Percentiles rank a stretch among this genome's conserved stretches.
Conservation (phyloP, 2,329 filamentous ascomycete species). For the Berkeleyomyces basicola region DNA sequence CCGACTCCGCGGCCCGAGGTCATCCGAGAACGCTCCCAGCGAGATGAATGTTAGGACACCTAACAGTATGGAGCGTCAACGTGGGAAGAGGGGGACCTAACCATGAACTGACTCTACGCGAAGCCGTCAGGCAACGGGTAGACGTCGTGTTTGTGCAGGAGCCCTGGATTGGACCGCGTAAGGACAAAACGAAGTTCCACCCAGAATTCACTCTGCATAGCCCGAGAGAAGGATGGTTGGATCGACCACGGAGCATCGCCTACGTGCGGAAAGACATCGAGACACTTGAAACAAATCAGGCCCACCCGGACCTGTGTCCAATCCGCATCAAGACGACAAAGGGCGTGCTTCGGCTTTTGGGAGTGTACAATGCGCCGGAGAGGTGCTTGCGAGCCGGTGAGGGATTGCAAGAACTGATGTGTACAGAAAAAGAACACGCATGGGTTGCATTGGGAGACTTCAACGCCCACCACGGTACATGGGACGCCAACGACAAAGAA, state of each 20-base stretch:
- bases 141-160: not conserved
- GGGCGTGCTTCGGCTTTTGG: not conserved
- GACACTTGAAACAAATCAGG: not conserved
- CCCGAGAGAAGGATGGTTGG: not conserved
- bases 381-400: not conserved
- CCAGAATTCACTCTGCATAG: not conserved
- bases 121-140: not conserved
- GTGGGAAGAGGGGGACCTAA: not conserved
- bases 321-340: not conserved
- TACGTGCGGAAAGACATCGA: not conserved
- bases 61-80: not conserved
- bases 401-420: not conserved
- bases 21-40: too few relatives aligned
- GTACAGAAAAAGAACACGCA: not conserved
- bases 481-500: not conserved
- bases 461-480: not conserved
- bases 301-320: too few relatives aligned
- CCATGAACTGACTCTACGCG: not conserved
- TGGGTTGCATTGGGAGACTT: too few relatives aligned
- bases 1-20: too few relatives aligned
- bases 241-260: not conserved
- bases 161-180: not conserved
- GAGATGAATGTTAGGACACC: not conserved
- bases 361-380: not conserved
- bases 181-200: not conserved